These are phyloP conservation scores for Aspergillus phoenicis DNA, from an alignment of 2,329 filamentous ascomycete species.

Conservation along the genomic window DNA sequence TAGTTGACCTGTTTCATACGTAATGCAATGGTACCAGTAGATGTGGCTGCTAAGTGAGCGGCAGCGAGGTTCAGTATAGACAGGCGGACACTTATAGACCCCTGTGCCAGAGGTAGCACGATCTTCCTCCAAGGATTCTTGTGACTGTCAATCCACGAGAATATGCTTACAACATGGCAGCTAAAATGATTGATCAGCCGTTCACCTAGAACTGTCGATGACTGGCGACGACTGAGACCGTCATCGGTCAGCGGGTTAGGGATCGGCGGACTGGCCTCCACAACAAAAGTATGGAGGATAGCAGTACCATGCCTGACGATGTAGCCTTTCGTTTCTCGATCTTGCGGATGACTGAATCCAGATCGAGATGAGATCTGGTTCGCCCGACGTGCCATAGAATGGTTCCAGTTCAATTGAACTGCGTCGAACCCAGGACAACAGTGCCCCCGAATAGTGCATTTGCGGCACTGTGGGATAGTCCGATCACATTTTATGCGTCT, in stretches of 20 bases:
- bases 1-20: neutral
- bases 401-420: conserved; percentile 36
- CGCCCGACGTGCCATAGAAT: conserved; percentile 26
- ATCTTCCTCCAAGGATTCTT: conserved; percentile 29
- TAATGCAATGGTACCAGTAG: neutral
- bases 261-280: neutral
- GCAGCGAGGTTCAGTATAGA: conserved; percentile 26
- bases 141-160: conserved; percentile 30
- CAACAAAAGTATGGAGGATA: no score
- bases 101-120: conserved; percentile 24
- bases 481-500: conserved; percentile 43
- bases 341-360: neutral
- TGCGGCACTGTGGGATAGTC: conserved; percentile 38
- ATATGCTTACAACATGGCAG: conserved; percentile 20
- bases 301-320: no score
- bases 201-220: conserved; percentile 9
- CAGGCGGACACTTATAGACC: conserved; percentile 23
- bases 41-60: conserved; percentile 20
- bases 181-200: conserved; percentile 27
- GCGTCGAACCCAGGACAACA: conserved; percentile 39
- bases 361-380: conserved; percentile 12
- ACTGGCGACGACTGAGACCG: neutral
- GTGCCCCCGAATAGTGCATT: conserved; percentile 38
- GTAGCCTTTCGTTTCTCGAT: neutral
- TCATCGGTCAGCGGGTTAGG: neutral